Conservation (phyloP, 1,284 basidiomycete genomes). For the Irpex sp. region DNA sequence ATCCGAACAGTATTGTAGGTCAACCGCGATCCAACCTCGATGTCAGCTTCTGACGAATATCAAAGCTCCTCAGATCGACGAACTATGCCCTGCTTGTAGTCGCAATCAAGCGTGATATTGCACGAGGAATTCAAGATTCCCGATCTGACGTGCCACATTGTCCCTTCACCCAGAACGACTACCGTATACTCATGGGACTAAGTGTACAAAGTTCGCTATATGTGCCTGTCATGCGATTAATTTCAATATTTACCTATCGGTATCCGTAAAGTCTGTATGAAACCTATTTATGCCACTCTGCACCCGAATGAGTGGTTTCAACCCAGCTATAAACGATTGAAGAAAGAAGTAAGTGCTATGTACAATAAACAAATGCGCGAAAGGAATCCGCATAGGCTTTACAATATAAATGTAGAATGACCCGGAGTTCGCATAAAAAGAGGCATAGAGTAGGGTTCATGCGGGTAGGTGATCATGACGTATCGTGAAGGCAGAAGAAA, state of each 20-base stretch:
- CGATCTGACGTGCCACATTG: neutral
- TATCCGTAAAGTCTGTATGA: too few relatives aligned
- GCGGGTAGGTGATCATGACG: neutral
- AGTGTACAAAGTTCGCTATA: too few relatives aligned
- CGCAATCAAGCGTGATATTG: conserved; percentile 1
- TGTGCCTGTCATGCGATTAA: too few relatives aligned
- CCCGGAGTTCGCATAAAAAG: neutral
- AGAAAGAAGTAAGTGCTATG: conserved; percentile 5
- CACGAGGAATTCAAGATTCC: neutral
- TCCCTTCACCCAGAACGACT: too few relatives aligned
- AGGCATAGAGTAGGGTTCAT: neutral
- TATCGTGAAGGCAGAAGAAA: conserved; percentile 1
- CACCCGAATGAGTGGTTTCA: neutral
- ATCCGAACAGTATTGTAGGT: conserved; percentile 13
- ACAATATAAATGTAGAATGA: neutral
- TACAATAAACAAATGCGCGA: conserved; percentile 7
- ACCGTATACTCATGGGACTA: too few relatives aligned
- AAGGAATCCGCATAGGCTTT: conserved; percentile 1
- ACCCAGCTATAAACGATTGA: neutral
- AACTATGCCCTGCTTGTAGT: conserved; percentile 7
- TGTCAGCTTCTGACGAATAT: neutral
- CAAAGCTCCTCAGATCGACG: conserved; percentile 13
- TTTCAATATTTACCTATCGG: too few relatives aligned
- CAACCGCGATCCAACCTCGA: neutral
- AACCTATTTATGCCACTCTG: too few relatives aligned